Percentiles rank a stretch among this genome's conserved stretches.
Evolutionary conservation across 73 alveolate genomes (phyloP).

Genomic region (Paramecium sonneborni): DNA sequence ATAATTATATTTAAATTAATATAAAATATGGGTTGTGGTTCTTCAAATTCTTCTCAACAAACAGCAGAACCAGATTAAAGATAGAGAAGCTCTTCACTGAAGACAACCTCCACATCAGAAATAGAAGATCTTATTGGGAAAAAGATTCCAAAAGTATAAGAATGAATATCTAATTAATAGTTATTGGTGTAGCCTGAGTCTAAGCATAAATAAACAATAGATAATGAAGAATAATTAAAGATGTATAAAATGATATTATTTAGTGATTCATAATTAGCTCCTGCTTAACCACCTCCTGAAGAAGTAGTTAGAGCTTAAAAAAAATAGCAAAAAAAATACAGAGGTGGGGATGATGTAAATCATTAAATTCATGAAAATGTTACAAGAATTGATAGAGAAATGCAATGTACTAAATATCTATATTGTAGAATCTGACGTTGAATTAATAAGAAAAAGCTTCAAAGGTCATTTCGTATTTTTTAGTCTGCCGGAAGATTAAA

Average conservation of each 20-base stretch:
- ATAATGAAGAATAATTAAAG: neutral
- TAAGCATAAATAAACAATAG: neutral
- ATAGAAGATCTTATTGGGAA: slow-evolving; percentile 52
- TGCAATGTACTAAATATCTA: neutral
- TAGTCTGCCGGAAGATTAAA: slow-evolving; percentile 51
- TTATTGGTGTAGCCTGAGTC: slow-evolving; percentile 39
- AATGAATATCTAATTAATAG: neutral
- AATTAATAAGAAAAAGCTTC: slow-evolving; percentile 40
- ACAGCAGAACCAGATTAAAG: slow-evolving; percentile 33
- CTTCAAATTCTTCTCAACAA: neutral
- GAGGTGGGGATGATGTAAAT: slow-evolving; percentile 57
- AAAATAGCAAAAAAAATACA: slow-evolving; percentile 52
- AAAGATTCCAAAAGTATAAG: slow-evolving; percentile 20
- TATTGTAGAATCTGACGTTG: slow-evolving; percentile 50
- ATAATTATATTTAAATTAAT: slow-evolving; percentile 15
- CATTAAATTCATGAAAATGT: slow-evolving; percentile 56
- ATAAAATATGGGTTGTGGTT: slow-evolving; percentile 54
- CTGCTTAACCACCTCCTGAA: neutral
- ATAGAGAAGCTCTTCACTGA: neutral
- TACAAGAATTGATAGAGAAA: slow-evolving; percentile 50
- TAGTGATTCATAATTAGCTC: neutral
- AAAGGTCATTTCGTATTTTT: slow-evolving; percentile 56
- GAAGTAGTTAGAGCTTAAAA: slow-evolving; percentile 15
- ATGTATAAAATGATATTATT: neutral
- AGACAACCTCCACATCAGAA: slow-evolving; percentile 19